Percentiles rank a stretch among this genome's conserved stretches.
Evolutionary conservation across 345 rosid genomes (phyloP).

Genomic region (Populus pruinosa): DNA sequence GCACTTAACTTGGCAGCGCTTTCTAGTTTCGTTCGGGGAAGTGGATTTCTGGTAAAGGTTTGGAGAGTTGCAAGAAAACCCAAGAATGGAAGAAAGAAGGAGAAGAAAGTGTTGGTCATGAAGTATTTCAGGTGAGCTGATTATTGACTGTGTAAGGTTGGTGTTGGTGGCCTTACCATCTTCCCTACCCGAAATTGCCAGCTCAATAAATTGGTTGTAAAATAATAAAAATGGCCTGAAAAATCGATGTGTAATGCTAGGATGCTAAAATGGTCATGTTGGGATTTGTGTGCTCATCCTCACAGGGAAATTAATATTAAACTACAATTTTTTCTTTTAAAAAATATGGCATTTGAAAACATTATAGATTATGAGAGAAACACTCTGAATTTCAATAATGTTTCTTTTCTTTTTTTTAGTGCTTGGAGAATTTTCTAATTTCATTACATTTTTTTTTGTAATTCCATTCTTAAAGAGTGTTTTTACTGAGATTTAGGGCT

Average conservation of each 20-base stretch:
- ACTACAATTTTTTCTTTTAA: no score
- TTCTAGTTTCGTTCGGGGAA: not conserved
- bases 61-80: slow-evolving; percentile 25
- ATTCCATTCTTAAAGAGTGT: no score
- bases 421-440: no score
- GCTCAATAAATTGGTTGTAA: not conserved
- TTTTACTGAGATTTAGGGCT: no score
- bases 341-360: no score
- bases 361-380: no score
- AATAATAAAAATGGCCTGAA: not conserved
- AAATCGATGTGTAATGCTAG: not conserved
- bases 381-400: no score
- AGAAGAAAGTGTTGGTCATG: not conserved
- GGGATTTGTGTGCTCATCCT: not conserved
- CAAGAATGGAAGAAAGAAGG: not conserved
- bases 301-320: no score
- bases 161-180: slow-evolving; percentile 26
- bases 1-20: slow-evolving; percentile 6
- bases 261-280: not conserved
- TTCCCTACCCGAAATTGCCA: slow-evolving; percentile 13
- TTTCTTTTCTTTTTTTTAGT: no score
- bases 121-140: slow-evolving; percentile 43
- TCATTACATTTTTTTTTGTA: no score
- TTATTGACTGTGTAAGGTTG: slow-evolving; percentile 36
- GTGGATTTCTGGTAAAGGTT: slow-evolving; percentile 28